phyloP scores from a whole-genome alignment of 208 protist genomes.

The Leishmania aethiopica region DNA sequence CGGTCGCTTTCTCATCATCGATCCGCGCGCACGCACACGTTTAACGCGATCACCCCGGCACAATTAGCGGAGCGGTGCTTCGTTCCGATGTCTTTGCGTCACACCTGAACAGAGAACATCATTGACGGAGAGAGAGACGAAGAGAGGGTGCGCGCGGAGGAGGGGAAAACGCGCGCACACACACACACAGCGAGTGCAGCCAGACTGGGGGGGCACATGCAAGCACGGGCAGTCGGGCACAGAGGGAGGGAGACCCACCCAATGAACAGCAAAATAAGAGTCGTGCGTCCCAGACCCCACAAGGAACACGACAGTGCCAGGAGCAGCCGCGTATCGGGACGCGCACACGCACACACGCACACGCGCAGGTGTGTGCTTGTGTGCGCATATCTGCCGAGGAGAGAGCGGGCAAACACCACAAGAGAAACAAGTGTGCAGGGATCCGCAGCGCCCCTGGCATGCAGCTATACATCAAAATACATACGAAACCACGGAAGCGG shows the following conservation, averaged over 20 bases:
- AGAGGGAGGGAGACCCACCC: no score
- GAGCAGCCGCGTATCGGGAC: no score
- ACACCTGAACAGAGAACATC: neutral
- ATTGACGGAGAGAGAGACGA: neutral
- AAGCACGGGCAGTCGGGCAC: no score
- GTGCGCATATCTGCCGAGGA: no score
- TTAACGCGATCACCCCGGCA: neutral
- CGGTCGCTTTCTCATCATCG: neutral
- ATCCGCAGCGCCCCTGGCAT: no score
- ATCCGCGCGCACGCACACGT: neutral
- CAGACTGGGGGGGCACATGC: no score
- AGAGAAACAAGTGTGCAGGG: no score
- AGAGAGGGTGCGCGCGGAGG: neutral
- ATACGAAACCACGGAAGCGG: neutral
- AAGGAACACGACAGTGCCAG: no score
- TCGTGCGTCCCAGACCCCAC: neutral
- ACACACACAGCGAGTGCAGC: neutral
- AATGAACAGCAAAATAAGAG: neutral
- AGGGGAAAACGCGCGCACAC: neutral
- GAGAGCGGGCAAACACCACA: no score
- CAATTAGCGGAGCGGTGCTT: neutral
- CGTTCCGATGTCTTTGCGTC: neutral
- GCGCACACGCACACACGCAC: neutral
- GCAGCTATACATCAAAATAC: no score
- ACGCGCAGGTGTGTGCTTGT: neutral